These are phyloP conservation scores for Cercospora sp. DNA, from an alignment of 2,329 filamentous ascomycete species.

Conservation along the genomic window DNA sequence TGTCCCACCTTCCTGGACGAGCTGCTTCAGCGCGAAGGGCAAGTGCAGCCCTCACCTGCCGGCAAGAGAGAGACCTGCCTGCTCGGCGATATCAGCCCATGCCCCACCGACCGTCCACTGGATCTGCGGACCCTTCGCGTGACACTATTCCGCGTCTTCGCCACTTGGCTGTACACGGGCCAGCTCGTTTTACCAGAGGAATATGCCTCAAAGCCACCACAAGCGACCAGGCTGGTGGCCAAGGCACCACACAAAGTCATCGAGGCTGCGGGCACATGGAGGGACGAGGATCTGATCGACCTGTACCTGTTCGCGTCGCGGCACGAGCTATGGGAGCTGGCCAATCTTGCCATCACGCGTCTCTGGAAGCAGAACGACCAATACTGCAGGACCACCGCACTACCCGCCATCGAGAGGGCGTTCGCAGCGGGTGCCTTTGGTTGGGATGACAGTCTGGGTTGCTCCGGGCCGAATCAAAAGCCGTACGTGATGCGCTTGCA, in stretches of 20 bases:
- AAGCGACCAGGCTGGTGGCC: slow-evolving; percentile 2
- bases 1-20: slow-evolving; percentile 5
- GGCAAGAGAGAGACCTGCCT: background rate
- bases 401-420: slow-evolving; percentile 3
- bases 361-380: slow-evolving; percentile 13
- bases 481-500: slow-evolving; percentile 15
- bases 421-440: slow-evolving; percentile 7
- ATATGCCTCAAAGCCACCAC: background rate
- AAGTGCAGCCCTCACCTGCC: background rate
- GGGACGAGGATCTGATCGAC: slow-evolving; percentile 14
- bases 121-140: slow-evolving; percentile 1
- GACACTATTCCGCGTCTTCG: slow-evolving; percentile 4
- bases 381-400: slow-evolving; percentile 10
- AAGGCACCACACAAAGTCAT: slow-evolving; percentile 11
- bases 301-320: slow-evolving; percentile 12
- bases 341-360: slow-evolving; percentile 14
- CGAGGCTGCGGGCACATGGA: slow-evolving; percentile 3
- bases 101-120: background rate
- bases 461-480: slow-evolving; percentile 7
- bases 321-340: slow-evolving; percentile 14
- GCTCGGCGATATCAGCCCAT: slow-evolving; percentile 10
- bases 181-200: slow-evolving; percentile 6
- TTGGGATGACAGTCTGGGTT: slow-evolving; percentile 11
- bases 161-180: slow-evolving; percentile 8
- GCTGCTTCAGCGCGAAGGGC: background rate